Conservation (phyloP, 164 flowering plant species). For the Nelumbo lutea region DNA sequence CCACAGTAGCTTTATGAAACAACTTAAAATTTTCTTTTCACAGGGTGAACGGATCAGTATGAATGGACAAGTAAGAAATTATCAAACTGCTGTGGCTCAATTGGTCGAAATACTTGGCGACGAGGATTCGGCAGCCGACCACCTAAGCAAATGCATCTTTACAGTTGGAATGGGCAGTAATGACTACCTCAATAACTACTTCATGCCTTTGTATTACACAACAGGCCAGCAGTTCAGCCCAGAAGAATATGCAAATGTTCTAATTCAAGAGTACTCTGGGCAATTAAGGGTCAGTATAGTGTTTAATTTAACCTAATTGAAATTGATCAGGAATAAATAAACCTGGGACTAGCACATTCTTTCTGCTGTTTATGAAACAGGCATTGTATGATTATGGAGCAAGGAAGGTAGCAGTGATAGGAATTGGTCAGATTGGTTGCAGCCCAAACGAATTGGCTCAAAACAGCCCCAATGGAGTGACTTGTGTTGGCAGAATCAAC, state of each 20-base stretch:
- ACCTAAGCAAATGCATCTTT: slow-evolving; percentile 34
- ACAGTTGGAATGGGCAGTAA: slow-evolving; percentile 46
- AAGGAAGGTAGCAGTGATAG: slow-evolving; percentile 71
- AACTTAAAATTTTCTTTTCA: not conserved
- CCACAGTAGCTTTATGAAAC: no score
- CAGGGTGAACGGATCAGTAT: slow-evolving; percentile 65
- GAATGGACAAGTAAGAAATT: slow-evolving; percentile 55
- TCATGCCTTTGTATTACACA: slow-evolving; percentile 51
- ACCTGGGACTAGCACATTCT: no score
- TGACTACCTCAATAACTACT: slow-evolving; percentile 59
- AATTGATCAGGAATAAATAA: no score
- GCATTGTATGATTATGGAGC: slow-evolving; percentile 67
- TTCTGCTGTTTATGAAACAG: slow-evolving; percentile 22
- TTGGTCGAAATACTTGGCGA: slow-evolving; percentile 48
- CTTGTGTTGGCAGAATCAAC: slow-evolving; percentile 54
- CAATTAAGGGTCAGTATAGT: slow-evolving; percentile 36
- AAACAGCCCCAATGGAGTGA: slow-evolving; percentile 41
- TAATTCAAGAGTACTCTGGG: slow-evolving; percentile 50
- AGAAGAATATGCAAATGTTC: slow-evolving; percentile 57
- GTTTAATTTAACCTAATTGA: not conserved
- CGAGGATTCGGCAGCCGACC: slow-evolving; percentile 25
- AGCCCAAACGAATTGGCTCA: slow-evolving; percentile 58
- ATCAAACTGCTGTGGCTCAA: slow-evolving; percentile 37
- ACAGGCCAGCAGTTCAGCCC: slow-evolving; percentile 52
- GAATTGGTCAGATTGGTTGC: slow-evolving; percentile 72